Conservation (phyloP, 176 grass and related monocot species). For the Carex cristatella region DNA sequence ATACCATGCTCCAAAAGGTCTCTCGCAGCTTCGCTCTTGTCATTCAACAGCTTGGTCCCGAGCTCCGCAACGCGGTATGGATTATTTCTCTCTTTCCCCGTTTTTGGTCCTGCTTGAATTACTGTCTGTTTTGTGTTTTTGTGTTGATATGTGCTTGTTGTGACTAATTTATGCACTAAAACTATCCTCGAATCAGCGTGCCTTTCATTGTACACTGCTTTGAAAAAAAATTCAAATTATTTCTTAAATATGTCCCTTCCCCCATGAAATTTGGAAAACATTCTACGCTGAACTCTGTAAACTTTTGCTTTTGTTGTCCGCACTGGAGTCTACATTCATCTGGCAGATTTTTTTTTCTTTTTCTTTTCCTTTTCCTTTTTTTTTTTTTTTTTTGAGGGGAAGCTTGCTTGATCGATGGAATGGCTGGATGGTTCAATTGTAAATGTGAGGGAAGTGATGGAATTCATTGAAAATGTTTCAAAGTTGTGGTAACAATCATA, state of each 20-base stretch:
- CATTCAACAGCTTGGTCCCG: slow-evolving; percentile 86
- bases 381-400: not conserved
- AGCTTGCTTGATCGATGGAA: not conserved
- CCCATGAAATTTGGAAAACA: not conserved
- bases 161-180: not conserved
- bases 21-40: slow-evolving; percentile 96
- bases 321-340: not conserved
- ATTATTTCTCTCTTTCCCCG: not conserved
- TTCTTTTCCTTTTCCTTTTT: not conserved
- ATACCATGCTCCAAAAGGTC: slow-evolving; percentile 93
- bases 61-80: slow-evolving; percentile 84
- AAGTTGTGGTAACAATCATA: not conserved
- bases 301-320: not conserved
- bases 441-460: not conserved
- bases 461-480: not conserved
- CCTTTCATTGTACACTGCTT: not conserved
- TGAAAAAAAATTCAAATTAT: not conserved
- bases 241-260: not conserved
- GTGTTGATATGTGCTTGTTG: not conserved
- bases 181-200: not conserved
- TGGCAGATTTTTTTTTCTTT: not conserved
- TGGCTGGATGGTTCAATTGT: not conserved
- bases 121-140: not conserved
- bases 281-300: not conserved
- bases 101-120: not conserved